These are phyloP conservation scores for Penicillium brevicompactum DNA, from an alignment of 2,329 filamentous ascomycete species.

Conservation along the genomic window DNA sequence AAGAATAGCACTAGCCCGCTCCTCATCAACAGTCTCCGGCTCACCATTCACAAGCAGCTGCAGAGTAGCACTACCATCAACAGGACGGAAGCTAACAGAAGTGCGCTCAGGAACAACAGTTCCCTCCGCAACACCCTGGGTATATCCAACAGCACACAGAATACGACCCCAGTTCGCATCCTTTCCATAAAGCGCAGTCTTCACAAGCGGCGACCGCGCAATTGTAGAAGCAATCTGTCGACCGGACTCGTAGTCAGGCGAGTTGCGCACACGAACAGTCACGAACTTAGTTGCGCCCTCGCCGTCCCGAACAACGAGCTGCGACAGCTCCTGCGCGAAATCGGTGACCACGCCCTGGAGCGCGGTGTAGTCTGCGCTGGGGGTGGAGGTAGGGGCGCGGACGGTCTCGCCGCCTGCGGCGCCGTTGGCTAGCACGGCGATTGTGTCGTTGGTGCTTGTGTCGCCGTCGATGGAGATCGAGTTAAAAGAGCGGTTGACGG, in stretches of 20 bases:
- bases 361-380: slow-evolving; percentile 63
- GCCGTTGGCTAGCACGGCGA: slow-evolving; percentile 93
- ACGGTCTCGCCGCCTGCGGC: slow-evolving; percentile 75
- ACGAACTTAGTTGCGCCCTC: slow-evolving; percentile 99
- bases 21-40: slow-evolving; percentile 64
- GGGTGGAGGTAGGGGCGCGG: slow-evolving; percentile 41
- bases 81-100: slow-evolving; percentile 63
- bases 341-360: slow-evolving; percentile 71
- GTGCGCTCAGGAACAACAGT: slow-evolving; percentile 58
- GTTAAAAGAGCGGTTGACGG: slow-evolving; percentile 88
- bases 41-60: slow-evolving; percentile 63
- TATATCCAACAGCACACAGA: slow-evolving; percentile 88
- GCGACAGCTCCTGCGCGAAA: slow-evolving; percentile 81
- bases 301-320: slow-evolving; percentile 92
- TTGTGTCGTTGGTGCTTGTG: slow-evolving; percentile 95
- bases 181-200: slow-evolving; percentile 94
- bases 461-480: slow-evolving; percentile 96
- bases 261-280: slow-evolving; percentile 80
- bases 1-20: slow-evolving; percentile 59
- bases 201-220: slow-evolving; percentile 88
- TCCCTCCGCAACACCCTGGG: slow-evolving; percentile 49
- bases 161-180: slow-evolving; percentile 99
- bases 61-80: slow-evolving; percentile 58
- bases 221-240: slow-evolving; percentile 83
- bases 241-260: slow-evolving; percentile 68